Evolutionary conservation across 1,284 basidiomycete species (phyloP), one percentile per base, ranked within the genome.

Genomic region (Mycosarcoma mackinlayi): DNA sequence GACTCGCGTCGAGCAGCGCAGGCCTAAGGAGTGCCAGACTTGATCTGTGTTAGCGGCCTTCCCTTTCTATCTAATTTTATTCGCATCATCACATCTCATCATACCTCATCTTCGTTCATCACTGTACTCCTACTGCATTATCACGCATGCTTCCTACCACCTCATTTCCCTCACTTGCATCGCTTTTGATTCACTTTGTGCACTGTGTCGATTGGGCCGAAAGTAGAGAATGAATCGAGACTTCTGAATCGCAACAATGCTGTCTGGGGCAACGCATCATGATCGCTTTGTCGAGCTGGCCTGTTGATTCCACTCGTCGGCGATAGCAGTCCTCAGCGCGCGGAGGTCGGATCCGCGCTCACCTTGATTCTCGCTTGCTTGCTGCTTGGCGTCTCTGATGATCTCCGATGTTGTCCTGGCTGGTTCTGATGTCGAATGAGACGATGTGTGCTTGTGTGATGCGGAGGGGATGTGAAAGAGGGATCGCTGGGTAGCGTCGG

Each of bases 1-100:
- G 70, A 73, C 33, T 68, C 64, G n/a, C 52, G 39, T 31, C 53
- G 55, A 42, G 67, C 67, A n/a, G 50, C 61, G 7, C 67, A 70
- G 46, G 33, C 50, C 10, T 60, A 40, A 60, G 30, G 18, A 37
- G 24, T n/a, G 34, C n/a, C 30, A 31, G 14, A 8, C 30, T 31
- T 27, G 46, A 3, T 9, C 31, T n/a, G n/a, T n/a, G n/a, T n/a
- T n/a, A n/a, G n/a, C n/a, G n/a, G n/a, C n/a, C n/a, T n/a, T n/a
- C n/a, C n/a, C n/a, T n/a, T n/a, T n/a, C n/a, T n/a, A n/a, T n/a
- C n/a, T n/a, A n/a, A n/a, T n/a, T n/a, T n/a, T n/a, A n/a, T n/a
- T n/a, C n/a, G 14, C 14, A 34, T 11, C 21, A 27, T 16, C n/a
- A 34, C 21, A 14, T 21, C 25, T 24, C 33, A 44, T 25, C 7